These are phyloP conservation scores for Vinca minor DNA, from an alignment of 257 asterid species.

Conservation along the genomic window DNA sequence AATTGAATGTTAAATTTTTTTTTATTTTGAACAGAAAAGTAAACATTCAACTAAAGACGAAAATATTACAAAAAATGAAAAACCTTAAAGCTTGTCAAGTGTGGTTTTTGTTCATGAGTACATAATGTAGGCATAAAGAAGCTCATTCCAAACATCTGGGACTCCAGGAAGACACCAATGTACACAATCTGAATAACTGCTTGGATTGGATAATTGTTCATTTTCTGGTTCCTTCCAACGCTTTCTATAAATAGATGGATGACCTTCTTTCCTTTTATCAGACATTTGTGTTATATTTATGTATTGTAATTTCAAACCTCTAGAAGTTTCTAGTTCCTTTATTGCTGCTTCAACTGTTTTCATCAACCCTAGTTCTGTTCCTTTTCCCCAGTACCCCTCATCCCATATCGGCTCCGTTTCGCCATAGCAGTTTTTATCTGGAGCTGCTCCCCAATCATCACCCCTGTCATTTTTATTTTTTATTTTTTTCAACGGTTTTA, in stretches of 20 bases:
- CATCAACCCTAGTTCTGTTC: slow-evolving; percentile 21
- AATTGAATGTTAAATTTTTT: no score
- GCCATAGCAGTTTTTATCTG: slow-evolving; percentile 26
- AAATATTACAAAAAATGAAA: no score
- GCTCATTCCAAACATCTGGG: slow-evolving; percentile 39
- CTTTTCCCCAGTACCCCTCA: slow-evolving; percentile 24
- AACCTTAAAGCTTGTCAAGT: no score
- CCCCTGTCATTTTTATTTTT: slow-evolving; percentile 5
- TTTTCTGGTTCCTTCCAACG: no score
- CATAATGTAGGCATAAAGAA: no score
- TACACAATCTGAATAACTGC: slow-evolving; percentile 27
- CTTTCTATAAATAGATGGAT: slow-evolving; percentile 30
- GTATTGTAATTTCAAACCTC: slow-evolving; percentile 25
- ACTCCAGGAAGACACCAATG: slow-evolving; percentile 46
- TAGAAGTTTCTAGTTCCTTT: slow-evolving; percentile 11
- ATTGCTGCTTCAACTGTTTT: slow-evolving; percentile 18
- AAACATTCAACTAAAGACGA: no score
- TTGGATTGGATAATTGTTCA: slow-evolving; percentile 24
- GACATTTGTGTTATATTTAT: slow-evolving; percentile 32
- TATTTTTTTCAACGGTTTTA: no score
- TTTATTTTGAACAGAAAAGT: no score
- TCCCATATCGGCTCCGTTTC: slow-evolving; percentile 28
- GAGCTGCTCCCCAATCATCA: slow-evolving; percentile 24
- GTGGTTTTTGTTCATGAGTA: no score
- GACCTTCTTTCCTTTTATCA: slow-evolving; percentile 37